Conservation (phyloP, 1,139 yeast species). For the Saccharomyces hybrid region DNA sequence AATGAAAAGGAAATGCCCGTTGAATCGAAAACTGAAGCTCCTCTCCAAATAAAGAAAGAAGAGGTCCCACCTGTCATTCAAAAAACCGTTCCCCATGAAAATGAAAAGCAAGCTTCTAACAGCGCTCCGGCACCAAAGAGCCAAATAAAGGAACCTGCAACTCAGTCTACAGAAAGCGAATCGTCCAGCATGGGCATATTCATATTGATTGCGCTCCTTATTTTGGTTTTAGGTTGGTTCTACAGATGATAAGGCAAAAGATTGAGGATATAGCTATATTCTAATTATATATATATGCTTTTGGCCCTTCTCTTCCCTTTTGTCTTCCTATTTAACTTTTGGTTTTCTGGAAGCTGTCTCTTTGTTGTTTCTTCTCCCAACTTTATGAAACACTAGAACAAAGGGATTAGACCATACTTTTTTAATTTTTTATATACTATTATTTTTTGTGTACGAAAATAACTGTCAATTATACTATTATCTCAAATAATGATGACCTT, state of each 20-base stretch:
- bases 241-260: constrained; percentile 38
- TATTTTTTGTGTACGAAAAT: background rate
- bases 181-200: constrained; percentile 31
- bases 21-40: constrained; percentile 3
- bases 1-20: background rate
- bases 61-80: background rate
- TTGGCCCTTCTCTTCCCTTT: background rate
- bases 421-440: background rate
- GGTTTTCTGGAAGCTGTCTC: background rate
- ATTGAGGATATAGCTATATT: constrained; percentile 1
- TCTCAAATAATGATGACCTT: background rate
- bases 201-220: constrained; percentile 45
- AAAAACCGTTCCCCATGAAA: constrained; percentile 7
- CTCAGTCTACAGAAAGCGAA: constrained; percentile 5
- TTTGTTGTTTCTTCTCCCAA: background rate
- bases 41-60: constrained; percentile 5
- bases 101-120: constrained; percentile 8
- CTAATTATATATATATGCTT: background rate
- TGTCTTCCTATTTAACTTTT: background rate
- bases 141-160: constrained; percentile 2
- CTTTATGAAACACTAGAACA: background rate
- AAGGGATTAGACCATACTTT: background rate
- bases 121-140: constrained; percentile 12
- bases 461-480: background rate
- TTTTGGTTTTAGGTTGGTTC: constrained; percentile 56